Conservation (phyloP, 2,329 filamentous ascomycete species). For the Didymella lethalis region DNA sequence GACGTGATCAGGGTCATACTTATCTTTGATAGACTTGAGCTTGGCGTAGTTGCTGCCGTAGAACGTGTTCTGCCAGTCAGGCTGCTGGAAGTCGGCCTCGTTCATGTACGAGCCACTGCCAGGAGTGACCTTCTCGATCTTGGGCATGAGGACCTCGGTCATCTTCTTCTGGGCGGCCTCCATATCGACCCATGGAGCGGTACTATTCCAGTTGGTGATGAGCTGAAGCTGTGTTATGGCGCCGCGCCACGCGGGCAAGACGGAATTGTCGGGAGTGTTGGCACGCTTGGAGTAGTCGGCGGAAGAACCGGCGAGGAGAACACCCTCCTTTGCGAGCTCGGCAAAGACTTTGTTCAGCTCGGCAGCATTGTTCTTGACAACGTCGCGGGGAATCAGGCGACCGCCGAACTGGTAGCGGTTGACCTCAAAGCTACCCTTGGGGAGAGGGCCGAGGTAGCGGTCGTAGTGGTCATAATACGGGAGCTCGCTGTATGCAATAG, state of each 20-base stretch:
- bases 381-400: slow-evolving; percentile 29
- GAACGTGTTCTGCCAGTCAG: slow-evolving; percentile 36
- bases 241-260: slow-evolving; percentile 37
- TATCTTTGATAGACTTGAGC: slow-evolving; percentile 36
- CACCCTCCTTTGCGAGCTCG: slow-evolving; percentile 25
- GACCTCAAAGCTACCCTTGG: slow-evolving; percentile 31
- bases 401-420: slow-evolving; percentile 34
- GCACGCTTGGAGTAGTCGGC: slow-evolving; percentile 28
- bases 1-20: slow-evolving; percentile 29
- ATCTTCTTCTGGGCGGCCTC: slow-evolving; percentile 24
- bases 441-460: slow-evolving; percentile 39
- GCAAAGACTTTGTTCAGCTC: slow-evolving; percentile 25
- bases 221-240: slow-evolving; percentile 31
- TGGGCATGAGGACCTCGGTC: slow-evolving; percentile 37
- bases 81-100: slow-evolving; percentile 39
- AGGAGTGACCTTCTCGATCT: slow-evolving; percentile 31
- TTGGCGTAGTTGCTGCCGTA: slow-evolving; percentile 65
- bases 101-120: slow-evolving; percentile 42
- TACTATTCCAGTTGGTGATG: slow-evolving; percentile 33
- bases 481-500: slow-evolving; percentile 31
- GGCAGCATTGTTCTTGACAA: slow-evolving; percentile 28
- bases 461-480: slow-evolving; percentile 38
- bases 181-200: slow-evolving; percentile 22
- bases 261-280: slow-evolving; percentile 28
- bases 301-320: slow-evolving; percentile 29